Conservation (phyloP, 1,284 basidiomycete genomes). For the Ceratobasidium theobromae region DNA sequence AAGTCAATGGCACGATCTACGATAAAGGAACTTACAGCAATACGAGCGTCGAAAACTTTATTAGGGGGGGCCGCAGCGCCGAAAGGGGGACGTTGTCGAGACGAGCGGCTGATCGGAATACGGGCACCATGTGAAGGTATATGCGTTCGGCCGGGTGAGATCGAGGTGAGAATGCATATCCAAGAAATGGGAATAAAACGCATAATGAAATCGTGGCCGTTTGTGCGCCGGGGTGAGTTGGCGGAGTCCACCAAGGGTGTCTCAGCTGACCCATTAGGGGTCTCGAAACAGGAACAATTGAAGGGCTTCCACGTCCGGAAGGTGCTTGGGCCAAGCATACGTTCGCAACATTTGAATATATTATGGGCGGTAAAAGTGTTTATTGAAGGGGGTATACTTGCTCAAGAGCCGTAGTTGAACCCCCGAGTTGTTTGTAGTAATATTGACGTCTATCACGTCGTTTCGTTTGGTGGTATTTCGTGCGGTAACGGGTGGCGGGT, state of each 20-base stretch:
- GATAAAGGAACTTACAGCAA: not conserved
- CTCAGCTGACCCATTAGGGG: not conserved
- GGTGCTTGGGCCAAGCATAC: not conserved
- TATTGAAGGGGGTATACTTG: too few relatives aligned
- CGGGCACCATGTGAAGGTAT: constrained; percentile 4
- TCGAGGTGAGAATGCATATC: not conserved
- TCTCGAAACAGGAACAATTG: not conserved
- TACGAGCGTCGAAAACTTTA: constrained; percentile 16
- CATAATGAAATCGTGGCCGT: too few relatives aligned
- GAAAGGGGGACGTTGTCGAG: not conserved
- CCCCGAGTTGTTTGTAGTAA: too few relatives aligned
- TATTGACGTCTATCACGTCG: too few relatives aligned
- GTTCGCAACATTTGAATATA: too few relatives aligned
- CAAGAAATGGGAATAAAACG: not conserved
- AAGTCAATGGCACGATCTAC: too few relatives aligned
- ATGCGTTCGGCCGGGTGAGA: not conserved
- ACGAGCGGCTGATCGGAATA: not conserved
- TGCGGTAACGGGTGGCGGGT: too few relatives aligned
- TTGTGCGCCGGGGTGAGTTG: not conserved
- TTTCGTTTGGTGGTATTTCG: too few relatives aligned
- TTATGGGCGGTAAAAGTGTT: too few relatives aligned
- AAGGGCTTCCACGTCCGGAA: not conserved
- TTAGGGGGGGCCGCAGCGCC: not conserved
- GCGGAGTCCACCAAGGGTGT: not conserved
- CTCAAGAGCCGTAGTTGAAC: too few relatives aligned